Evolutionary conservation across 805 yeast genomes (phyloP).

Genomic region (Clavispora phyllophila): DNA sequence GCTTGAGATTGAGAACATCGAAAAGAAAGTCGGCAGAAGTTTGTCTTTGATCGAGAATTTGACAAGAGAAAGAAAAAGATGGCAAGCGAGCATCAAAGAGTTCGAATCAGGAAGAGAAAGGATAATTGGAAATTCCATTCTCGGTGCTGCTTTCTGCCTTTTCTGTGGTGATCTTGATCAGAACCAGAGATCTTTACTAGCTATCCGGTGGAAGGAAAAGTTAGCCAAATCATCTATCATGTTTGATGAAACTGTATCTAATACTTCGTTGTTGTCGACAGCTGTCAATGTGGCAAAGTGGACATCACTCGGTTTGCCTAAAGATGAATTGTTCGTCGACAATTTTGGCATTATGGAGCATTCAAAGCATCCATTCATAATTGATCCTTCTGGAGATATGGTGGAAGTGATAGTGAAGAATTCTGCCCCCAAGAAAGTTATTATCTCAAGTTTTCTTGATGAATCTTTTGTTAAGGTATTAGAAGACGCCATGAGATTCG

Average conservation of each 20-base stretch:
- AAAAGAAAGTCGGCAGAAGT: slow-evolving; percentile 58
- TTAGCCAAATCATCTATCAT: slow-evolving; percentile 33
- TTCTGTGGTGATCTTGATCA: slow-evolving; percentile 61
- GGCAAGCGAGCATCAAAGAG: slow-evolving; percentile 56
- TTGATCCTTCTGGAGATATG: slow-evolving; percentile 57
- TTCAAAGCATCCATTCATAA: slow-evolving; percentile 46
- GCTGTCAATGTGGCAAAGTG: slow-evolving; percentile 43
- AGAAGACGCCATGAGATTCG: slow-evolving; percentile 81
- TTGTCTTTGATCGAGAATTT: slow-evolving; percentile 56
- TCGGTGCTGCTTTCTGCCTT: slow-evolving; percentile 56
- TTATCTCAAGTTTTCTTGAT: slow-evolving; percentile 68
- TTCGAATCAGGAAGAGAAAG: slow-evolving; percentile 43
- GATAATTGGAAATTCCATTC: slow-evolving; percentile 59
- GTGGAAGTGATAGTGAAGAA: slow-evolving; percentile 34
- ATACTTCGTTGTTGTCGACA: slow-evolving; percentile 35
- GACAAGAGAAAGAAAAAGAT: slow-evolving; percentile 63
- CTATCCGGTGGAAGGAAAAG: slow-evolving; percentile 30
- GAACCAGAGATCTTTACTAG: slow-evolving; percentile 33
- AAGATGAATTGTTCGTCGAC: slow-evolving; percentile 58
- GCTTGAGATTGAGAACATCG: slow-evolving; percentile 60
- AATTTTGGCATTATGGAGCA: slow-evolving; percentile 52
- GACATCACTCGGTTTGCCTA: slow-evolving; percentile 48
- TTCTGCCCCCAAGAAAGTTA: slow-evolving; percentile 31
- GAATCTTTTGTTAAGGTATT: slow-evolving; percentile 59
- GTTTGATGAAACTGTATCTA: slow-evolving; percentile 31